Base-by-base conservation (phyloP, 2,329 filamentous ascomycete species). In the Nothomitra cinnamomea region DNA sequence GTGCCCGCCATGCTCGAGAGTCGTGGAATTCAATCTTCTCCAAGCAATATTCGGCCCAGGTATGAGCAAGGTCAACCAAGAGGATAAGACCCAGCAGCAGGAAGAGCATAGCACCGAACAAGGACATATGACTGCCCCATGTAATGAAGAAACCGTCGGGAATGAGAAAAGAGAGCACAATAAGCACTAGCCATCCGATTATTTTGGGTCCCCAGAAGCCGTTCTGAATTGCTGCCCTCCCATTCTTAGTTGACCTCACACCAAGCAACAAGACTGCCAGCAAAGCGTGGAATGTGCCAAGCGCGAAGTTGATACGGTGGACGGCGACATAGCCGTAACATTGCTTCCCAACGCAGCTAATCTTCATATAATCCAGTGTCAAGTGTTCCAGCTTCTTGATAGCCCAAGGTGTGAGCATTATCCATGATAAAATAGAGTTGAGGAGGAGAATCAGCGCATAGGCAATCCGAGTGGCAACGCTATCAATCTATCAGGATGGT, bases 181-280 rank as follows among this genome's bases (percentile, higher is more conserved):
- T 81, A 60, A 96, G 78, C 13, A 75, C 80, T 51, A 95, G 65
- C 92, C 92, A 98, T 52, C 82, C 79, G 56, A 95, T 79, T 55
- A 98, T 77, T 71, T 98, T 98, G 47, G 92, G 92, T 1, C 89
- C 92, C 92, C 92, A 98, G 69, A 87, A 98, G n/a, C 90, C 92
- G 70, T 98, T 98, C 65, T 98, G 92, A 53, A 98, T 77, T 17
- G 80, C 78, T 1, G 92, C 89, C 58, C 92, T 83, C 45, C 85
- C 84, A 65, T 94, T 85, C 67, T 86, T 92, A 22, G 89, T 92
- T 49, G 82, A 87, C 53, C 79, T 80, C 52, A 98, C 88, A 52
- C 92, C 92, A 54, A 96, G 74, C 45, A 98, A 77, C 56, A 95
- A 75, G 50, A 87, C 71, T 3, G 87, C 88, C 61, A 96, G 79